Base-by-base conservation (phyloP, 1,284 basidiomycete species). In the Clitocybe nebularis region DNA sequence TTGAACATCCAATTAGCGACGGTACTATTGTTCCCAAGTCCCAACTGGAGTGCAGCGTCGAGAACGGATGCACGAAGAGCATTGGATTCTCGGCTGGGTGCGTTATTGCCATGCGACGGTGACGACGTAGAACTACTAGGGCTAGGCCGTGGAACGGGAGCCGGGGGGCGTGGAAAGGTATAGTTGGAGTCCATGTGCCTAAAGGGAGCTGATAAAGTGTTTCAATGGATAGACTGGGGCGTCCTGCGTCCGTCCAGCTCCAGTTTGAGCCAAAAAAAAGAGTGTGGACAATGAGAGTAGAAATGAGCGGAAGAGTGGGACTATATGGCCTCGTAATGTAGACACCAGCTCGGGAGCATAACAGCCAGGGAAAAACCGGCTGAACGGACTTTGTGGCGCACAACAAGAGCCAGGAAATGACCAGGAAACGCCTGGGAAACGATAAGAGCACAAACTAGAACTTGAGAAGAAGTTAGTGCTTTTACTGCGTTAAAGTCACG, bases 1-100 rank as follows among this genome's bases (percentile, higher is more conserved):
- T 69, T 77, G 57, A 84, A 84, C 55, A 86, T 81, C 79, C 82
- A 83, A 47, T 78, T 68, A 5, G 79, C 72, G 16, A 85, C 76
- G 10, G 74, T 68, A 17, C 69, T 64, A 47, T 71, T 81, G 25
- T 59, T 68, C 17, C 73, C 73, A 11, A 84, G 56, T 4, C 83
- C 83, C 6, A 86, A 69, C 53, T 81, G 68, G 22, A 86, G 64
- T 5, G 83, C 83, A 16, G 71, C 79, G 52, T 86, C 81, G 29
- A 85, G 71, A 25, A 86, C 81, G 10, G 82, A 85, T 1, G 83
- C 81, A 16, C 83, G 72, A 14, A 86, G 63, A 16, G 71, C 57
- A 53, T 67, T 72, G 1, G 81, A 81, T 50, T 77, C 67, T 23
- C 80, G 74, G 26, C 61, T 67, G 13, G 19, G 17, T 26, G 32